Evolutionary conservation across 768 basidiomycete genomes (phyloP).

Genomic region (Mycena sanguinolenta): DNA sequence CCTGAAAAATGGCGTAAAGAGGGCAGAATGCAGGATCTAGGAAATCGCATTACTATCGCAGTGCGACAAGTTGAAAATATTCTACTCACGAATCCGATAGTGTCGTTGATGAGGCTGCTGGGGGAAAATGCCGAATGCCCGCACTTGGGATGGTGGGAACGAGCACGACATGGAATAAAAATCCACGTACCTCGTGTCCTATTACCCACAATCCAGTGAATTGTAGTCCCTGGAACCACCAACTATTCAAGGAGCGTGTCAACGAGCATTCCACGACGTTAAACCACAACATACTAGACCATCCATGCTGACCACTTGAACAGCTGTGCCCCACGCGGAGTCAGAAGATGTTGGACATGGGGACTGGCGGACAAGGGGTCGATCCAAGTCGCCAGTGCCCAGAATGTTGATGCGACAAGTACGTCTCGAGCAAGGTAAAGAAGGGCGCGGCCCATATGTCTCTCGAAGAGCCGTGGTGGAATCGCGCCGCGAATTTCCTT

Average conservation of each 20-base stretch:
- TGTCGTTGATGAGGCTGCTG: background rate
- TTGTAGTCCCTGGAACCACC: background rate
- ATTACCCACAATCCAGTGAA: background rate
- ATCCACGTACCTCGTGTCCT: background rate
- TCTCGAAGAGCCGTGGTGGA: background rate
- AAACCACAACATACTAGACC: background rate
- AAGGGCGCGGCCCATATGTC: background rate
- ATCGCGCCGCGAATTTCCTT: background rate
- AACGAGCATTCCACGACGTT: background rate
- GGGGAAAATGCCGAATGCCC: background rate
- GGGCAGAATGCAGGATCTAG: too few species aligned
- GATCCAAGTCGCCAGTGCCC: background rate
- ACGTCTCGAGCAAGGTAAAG: background rate
- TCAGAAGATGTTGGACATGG: background rate
- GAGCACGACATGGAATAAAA: too few species aligned
- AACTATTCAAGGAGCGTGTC: background rate
- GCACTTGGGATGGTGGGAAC: background rate
- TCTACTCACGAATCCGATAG: background rate
- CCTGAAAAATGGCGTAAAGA: background rate
- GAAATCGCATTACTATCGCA: too few species aligned
- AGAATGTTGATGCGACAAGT: background rate
- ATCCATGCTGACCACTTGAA: background rate
- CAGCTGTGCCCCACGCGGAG: background rate
- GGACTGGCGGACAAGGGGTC: background rate
- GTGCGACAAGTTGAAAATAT: too few species aligned